Percentiles rank a stretch among this genome's conserved stretches.
These are phyloP conservation scores for Mortierella sp. DNA, from an alignment of 371 early-diverging fungal genomes.

Conservation along the genomic window DNA sequence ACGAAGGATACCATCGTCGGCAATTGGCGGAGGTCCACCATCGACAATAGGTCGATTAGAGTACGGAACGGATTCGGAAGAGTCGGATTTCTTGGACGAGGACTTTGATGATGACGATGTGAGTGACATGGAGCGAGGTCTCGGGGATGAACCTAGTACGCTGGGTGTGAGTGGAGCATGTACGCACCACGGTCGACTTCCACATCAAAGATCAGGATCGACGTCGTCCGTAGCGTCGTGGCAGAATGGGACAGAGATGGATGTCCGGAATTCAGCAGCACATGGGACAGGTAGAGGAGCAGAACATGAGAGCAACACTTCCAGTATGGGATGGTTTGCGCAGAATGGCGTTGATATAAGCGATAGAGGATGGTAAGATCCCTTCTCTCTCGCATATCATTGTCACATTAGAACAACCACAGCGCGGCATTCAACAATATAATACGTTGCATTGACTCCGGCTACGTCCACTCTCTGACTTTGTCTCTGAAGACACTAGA, in stretches of 20 bases:
- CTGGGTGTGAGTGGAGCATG: too few relatives aligned
- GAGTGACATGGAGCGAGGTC: slow-evolving; percentile 44
- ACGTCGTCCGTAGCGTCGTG: background rate
- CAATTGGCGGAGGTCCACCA: background rate
- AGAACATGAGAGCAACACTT: slow-evolving; percentile 1
- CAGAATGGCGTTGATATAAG: slow-evolving; percentile 35
- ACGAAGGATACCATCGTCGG: background rate
- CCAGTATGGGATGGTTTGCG: slow-evolving; percentile 44
- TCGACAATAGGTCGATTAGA: background rate
- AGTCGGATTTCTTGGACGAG: slow-evolving; percentile 26
- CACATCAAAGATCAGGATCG: background rate
- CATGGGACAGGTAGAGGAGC: slow-evolving; percentile 1
- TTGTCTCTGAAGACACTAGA: too few relatives aligned
- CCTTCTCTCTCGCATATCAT: too few relatives aligned
- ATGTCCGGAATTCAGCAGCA: slow-evolving; percentile 3
- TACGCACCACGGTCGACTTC: background rate
- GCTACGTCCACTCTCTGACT: too few relatives aligned
- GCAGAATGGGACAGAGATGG: slow-evolving; percentile 15
- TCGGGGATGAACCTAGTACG: background rate
- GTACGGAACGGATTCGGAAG: slow-evolving; percentile 26
- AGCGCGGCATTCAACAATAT: too few relatives aligned
- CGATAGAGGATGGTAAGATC: slow-evolving; percentile 21
- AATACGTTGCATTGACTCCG: too few relatives aligned
- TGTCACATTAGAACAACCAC: too few relatives aligned
- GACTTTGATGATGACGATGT: slow-evolving; percentile 36